Percentiles rank a stretch among this genome's conserved stretches.
phyloP scores from a whole-genome alignment of 352 stramenopile genomes.

The Globisporangium spiculum region DNA sequence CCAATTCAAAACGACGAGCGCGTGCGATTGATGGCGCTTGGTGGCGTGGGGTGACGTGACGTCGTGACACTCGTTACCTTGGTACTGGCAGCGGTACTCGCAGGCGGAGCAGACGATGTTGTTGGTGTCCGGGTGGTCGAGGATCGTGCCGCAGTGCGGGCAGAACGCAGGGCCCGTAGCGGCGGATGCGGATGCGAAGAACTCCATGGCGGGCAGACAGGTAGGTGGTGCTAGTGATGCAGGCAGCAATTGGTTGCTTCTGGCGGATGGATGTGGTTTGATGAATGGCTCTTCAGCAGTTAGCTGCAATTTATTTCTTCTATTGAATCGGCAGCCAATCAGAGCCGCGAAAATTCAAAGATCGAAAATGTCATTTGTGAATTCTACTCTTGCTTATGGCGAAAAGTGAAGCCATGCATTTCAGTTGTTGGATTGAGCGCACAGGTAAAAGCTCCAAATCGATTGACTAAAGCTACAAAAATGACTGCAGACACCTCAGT shows the following conservation, averaged over 20 bases:
- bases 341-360: background rate
- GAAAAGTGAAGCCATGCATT: no score
- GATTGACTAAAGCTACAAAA: background rate
- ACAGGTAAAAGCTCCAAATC: no score
- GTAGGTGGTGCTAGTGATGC: slow-evolving; percentile 16
- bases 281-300: background rate
- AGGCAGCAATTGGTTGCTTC: slow-evolving; percentile 8
- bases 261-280: slow-evolving; percentile 2
- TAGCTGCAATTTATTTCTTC: background rate
- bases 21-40: background rate
- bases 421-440: no score
- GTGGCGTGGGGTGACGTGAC: background rate
- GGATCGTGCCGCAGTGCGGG: slow-evolving; percentile 84
- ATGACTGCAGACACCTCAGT: no score
- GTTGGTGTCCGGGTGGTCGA: slow-evolving; percentile 86
- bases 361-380: no score
- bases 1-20: background rate
- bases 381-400: no score
- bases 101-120: slow-evolving; percentile 86
- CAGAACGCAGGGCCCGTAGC: slow-evolving; percentile 83
- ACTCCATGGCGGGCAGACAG: slow-evolving; percentile 39
- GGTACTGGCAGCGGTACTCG: slow-evolving; percentile 81
- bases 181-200: slow-evolving; percentile 59
- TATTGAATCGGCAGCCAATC: background rate
- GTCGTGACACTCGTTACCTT: slow-evolving; percentile 38